Percentiles rank a stretch among this genome's conserved stretches.
Evolutionary conservation across 2,329 filamentous ascomycete genomes (phyloP).

Genomic region (Apiospora arundinis): DNA sequence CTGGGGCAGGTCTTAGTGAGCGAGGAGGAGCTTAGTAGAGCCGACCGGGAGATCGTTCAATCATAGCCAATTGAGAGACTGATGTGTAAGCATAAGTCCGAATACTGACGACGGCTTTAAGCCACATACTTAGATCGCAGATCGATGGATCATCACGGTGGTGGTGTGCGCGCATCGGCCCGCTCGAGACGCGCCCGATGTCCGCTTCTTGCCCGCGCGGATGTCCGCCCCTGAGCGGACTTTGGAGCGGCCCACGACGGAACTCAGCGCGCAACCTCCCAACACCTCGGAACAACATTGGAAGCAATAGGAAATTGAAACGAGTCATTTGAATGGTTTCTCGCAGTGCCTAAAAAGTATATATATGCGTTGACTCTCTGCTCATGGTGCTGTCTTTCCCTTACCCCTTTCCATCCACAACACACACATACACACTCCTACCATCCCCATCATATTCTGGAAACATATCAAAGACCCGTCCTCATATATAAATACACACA

Average conservation of each 20-base stretch:
- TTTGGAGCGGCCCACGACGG: neutral
- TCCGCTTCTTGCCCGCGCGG: neutral
- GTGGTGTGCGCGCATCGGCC: neutral
- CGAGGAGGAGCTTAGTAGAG: neutral
- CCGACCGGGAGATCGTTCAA: neutral
- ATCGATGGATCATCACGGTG: neutral
- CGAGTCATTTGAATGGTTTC: neutral
- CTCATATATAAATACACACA: too few relatives aligned
- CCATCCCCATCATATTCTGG: too few relatives aligned
- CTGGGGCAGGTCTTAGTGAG: neutral
- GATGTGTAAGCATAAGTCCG: neutral
- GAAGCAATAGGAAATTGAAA: too few relatives aligned
- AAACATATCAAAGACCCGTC: too few relatives aligned
- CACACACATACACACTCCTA: too few relatives aligned
- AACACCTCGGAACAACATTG: neutral
- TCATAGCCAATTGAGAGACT: neutral
- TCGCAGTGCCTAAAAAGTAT: neutral
- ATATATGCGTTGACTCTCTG: neutral
- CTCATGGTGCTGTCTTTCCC: neutral
- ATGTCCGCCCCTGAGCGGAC: neutral
- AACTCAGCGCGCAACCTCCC: neutral
- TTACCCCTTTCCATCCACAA: neutral
- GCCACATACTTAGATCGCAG: neutral
- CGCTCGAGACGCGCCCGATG: neutral
- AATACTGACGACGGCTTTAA: neutral